A percentile compares a stretch with the other conserved stretches of the same genome.
phyloP scores from a whole-genome alignment of 192 early-diverging fungal genomes.

The Geranomyces michiganensis region DNA sequence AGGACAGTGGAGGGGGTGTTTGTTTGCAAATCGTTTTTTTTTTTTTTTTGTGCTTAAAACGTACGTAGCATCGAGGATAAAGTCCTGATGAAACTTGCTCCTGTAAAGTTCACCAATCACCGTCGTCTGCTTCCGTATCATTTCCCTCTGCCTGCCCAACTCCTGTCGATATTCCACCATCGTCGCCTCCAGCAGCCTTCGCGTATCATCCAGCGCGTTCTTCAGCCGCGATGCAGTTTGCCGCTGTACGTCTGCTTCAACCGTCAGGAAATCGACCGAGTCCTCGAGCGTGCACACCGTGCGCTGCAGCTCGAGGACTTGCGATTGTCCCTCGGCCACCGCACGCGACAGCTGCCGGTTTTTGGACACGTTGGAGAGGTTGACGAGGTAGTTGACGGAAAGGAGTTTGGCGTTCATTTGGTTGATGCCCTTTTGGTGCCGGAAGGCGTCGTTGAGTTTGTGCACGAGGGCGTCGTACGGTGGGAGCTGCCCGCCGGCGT shows the following conservation, averaged over 20 bases:
- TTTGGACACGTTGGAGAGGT: slow-evolving; percentile 49
- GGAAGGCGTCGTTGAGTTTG: slow-evolving; percentile 27
- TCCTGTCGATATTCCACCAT: slow-evolving; percentile 49
- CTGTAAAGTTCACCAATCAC: slow-evolving; percentile 39
- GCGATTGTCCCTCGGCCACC: slow-evolving; percentile 29
- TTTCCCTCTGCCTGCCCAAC: slow-evolving; percentile 36
- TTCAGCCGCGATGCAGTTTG: slow-evolving; percentile 36
- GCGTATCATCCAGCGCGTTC: slow-evolving; percentile 30
- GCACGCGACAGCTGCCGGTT: slow-evolving; percentile 40
- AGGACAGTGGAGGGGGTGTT: no score
- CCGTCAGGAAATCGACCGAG: slow-evolving; percentile 21
- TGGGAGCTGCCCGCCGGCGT: slow-evolving; percentile 20
- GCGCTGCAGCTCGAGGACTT: slow-evolving; percentile 46
- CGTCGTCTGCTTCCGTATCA: slow-evolving; percentile 35
- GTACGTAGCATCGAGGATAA: slow-evolving; percentile 38
- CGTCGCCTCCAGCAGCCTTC: slow-evolving; percentile 34
- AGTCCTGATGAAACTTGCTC: slow-evolving; percentile 44
- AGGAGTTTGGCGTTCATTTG: slow-evolving; percentile 45
- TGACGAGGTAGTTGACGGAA: slow-evolving; percentile 47
- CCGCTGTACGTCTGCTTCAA: slow-evolving; percentile 35
- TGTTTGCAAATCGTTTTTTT: no score
- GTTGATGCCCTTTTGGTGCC: slow-evolving; percentile 27
- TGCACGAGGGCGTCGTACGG: slow-evolving; percentile 26
- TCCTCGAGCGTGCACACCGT: slow-evolving; percentile 40
- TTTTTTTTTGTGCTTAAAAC: no score